Evolutionary conservation across 805 yeast species (phyloP).

Genomic region (Barnettozyma pratensis): DNA sequence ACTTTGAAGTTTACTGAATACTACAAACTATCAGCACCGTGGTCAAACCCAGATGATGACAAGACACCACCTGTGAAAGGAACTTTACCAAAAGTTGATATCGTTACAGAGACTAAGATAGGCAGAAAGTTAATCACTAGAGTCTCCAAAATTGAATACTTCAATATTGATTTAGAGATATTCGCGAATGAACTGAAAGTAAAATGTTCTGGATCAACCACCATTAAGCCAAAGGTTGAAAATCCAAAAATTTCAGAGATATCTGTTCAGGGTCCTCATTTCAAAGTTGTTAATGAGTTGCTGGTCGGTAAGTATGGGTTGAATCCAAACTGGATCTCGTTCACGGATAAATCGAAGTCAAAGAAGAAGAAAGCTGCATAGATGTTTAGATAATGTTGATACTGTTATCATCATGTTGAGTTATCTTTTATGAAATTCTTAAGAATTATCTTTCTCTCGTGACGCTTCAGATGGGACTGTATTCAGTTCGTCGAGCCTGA

Average conservation of each 20-base stretch:
- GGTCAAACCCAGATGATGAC: conserved; percentile 37
- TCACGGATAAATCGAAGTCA: conserved; percentile 55
- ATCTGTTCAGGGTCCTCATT: conserved; percentile 89
- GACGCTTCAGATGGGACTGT: no score
- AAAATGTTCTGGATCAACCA: conserved; percentile 85
- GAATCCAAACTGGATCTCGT: conserved; percentile 57
- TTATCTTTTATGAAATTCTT: no score
- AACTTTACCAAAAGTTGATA: conserved; percentile 55
- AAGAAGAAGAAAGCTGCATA: conserved; percentile 37
- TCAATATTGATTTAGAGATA: conserved; percentile 55
- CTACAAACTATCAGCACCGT: conserved; percentile 39
- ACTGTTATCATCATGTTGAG: no score
- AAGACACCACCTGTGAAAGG: conserved; percentile 48
- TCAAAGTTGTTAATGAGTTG: conserved; percentile 51
- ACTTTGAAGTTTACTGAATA: conserved; percentile 41
- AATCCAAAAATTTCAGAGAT: conserved; percentile 60
- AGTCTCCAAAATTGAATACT: conserved; percentile 64
- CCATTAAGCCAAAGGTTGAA: conserved; percentile 56
- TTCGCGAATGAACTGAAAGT: conserved; percentile 66
- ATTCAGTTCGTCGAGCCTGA: no score
- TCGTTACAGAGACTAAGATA: conserved; percentile 68
- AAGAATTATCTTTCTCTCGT: no score
- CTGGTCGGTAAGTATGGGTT: conserved; percentile 57
- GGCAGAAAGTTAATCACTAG: conserved; percentile 80
- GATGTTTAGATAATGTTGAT: neutral